Conservation (phyloP, 148 eudicot genomes). For the Vaccinium corymbosum region DNA sequence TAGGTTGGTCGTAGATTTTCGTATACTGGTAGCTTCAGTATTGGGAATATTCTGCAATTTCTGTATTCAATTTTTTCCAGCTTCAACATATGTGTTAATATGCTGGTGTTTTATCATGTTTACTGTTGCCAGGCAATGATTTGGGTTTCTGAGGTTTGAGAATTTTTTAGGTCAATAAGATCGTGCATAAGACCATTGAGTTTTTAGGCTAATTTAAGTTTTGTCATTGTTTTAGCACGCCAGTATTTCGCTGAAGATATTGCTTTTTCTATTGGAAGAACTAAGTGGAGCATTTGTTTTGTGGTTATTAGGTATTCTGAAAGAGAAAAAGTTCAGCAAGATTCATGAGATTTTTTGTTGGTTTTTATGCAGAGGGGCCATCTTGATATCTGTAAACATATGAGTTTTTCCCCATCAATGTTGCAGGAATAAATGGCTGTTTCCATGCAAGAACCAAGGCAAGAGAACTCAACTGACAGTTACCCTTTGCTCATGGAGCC, state of each 20-base stretch:
- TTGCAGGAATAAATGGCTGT: constrained; percentile 38
- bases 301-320: background rate
- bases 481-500: constrained; percentile 64
- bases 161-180: background rate
- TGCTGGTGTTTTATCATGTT: background rate
- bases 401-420: constrained; percentile 4
- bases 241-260: background rate
- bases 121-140: background rate
- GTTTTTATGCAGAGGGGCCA: constrained; percentile 4
- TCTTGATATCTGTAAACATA: background rate
- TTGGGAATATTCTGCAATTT: background rate
- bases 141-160: background rate
- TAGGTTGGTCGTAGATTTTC: background rate
- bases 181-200: background rate
- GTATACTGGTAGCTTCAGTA: background rate
- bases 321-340: background rate
- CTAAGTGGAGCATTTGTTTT: background rate
- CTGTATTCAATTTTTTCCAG: background rate
- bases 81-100: background rate
- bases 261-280: background rate
- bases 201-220: background rate
- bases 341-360: constrained; percentile 8
- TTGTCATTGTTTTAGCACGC: background rate
- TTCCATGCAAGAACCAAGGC: constrained; percentile 40
- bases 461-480: constrained; percentile 45